Conservation (phyloP, 202 grass and related monocot species). For the Zizania palustris region DNA sequence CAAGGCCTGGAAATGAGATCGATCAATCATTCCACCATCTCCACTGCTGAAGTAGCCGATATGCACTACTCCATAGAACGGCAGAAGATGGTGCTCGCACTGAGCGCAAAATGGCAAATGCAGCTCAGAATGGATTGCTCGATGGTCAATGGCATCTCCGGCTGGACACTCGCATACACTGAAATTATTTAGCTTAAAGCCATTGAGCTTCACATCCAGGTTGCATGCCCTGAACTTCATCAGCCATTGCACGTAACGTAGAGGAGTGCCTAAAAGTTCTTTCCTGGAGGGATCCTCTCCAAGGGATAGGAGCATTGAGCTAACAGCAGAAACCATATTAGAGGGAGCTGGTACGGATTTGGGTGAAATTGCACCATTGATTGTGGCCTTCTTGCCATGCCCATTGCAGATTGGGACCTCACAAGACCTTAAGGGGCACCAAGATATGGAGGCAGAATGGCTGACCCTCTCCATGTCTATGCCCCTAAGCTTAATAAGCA, state of each 20-base stretch:
- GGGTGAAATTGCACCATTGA: slow-evolving; percentile 42
- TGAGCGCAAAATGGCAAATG: slow-evolving; percentile 87
- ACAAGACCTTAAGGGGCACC: slow-evolving; percentile 71
- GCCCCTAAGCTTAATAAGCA: slow-evolving; percentile 73
- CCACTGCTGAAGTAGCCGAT: slow-evolving; percentile 57
- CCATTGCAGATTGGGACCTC: slow-evolving; percentile 52
- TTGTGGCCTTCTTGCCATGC: slow-evolving; percentile 32
- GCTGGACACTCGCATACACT: slow-evolving; percentile 25
- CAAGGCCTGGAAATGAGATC: slow-evolving; percentile 61
- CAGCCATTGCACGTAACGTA: slow-evolving; percentile 84
- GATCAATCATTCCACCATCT: slow-evolving; percentile 49
- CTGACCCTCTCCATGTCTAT: slow-evolving; percentile 51
- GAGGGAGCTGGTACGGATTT: slow-evolving; percentile 42
- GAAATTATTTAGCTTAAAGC: slow-evolving; percentile 40
- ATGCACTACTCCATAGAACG: slow-evolving; percentile 89
- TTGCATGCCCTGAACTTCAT: slow-evolving; percentile 79
- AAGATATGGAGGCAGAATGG: slow-evolving; percentile 46
- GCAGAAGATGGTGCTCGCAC: slow-evolving; percentile 90
- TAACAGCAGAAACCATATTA: slow-evolving; percentile 76
- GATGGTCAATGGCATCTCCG: slow-evolving; percentile 46
- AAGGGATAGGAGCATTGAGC: slow-evolving; percentile 63
- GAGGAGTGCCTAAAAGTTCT: slow-evolving; percentile 72
- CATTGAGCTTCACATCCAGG: slow-evolving; percentile 55
- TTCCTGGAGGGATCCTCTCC: slow-evolving; percentile 85
- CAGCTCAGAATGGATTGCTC: slow-evolving; percentile 55